phyloP scores from a whole-genome alignment of 768 basidiomycete genomes.

The Boletus rubescentipes region DNA sequence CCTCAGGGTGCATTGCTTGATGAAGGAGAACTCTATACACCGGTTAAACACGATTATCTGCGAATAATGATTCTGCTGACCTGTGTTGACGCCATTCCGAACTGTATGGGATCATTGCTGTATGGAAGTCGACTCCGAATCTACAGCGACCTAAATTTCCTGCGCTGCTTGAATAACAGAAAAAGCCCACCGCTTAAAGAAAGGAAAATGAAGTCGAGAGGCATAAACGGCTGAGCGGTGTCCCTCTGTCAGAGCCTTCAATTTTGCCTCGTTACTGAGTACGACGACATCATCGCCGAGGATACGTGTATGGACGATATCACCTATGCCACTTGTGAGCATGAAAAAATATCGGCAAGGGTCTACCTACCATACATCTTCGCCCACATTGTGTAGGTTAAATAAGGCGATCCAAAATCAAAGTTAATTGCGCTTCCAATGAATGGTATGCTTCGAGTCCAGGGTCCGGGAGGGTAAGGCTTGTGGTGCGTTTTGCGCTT shows the following conservation, averaged over 20 bases:
- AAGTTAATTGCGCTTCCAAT: neutral
- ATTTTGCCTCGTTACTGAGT: neutral
- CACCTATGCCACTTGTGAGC: neutral
- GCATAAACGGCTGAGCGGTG: neutral
- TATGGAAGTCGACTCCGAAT: slow-evolving; percentile 3
- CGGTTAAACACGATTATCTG: neutral
- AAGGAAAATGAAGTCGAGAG: neutral
- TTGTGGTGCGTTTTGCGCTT: neutral
- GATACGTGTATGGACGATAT: neutral
- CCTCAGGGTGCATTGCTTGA: neutral
- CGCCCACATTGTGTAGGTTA: slow-evolving; percentile 1
- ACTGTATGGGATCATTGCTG: slow-evolving; percentile 2
- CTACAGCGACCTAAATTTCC: neutral
- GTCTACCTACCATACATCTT: neutral
- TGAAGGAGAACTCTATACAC: neutral
- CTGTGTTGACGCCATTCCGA: slow-evolving; percentile 4
- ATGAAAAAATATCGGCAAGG: neutral
- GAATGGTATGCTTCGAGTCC: neutral
- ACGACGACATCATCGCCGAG: slow-evolving; percentile 1
- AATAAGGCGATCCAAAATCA: neutral
- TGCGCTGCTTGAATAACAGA: neutral
- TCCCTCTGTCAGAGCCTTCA: neutral
- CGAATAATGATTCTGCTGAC: neutral
- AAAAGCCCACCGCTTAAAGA: neutral
- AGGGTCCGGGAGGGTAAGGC: neutral